Evolutionary conservation across 345 rosid species (phyloP).

Genomic region (Corymbia maculata): DNA sequence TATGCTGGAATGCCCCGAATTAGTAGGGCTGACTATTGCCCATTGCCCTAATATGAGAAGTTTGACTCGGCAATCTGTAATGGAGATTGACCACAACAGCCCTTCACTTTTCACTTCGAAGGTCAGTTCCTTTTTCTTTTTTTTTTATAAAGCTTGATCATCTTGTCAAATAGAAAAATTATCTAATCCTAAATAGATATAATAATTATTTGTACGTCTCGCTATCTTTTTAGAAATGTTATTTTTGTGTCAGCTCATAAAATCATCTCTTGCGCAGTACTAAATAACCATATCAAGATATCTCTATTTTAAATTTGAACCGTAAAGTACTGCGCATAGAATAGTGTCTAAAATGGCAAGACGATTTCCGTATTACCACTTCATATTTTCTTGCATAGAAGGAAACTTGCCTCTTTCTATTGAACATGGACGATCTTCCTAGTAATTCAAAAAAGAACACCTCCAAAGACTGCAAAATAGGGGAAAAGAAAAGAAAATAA

Average conservation of each 20-base stretch:
- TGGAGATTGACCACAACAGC: not conserved
- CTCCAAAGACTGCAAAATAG: no score
- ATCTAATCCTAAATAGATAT: no score
- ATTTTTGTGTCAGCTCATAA: not conserved
- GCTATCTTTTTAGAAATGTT: not conserved
- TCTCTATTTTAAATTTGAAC: not conserved
- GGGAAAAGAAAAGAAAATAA: no score
- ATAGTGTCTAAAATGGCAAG: not conserved
- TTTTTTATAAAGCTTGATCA: no score
- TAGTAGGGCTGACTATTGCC: not conserved
- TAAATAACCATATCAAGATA: not conserved
- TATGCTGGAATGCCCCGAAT: not conserved
- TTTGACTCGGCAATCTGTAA: not conserved
- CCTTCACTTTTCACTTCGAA: not conserved
- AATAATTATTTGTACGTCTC: fast-evolving
- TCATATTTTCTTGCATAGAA: no score
- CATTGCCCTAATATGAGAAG: not conserved
- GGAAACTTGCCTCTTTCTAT: no score
- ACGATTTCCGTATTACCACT: no score
- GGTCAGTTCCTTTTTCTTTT: not conserved
- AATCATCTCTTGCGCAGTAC: not conserved
- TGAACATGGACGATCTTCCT: no score
- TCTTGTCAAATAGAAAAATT: no score
- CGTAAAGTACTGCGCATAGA: no score
- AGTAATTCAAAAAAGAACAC: no score